phyloP scores from a whole-genome alignment of 164 flowering plant genomes.

The Magnolia kwangsiensis region DNA sequence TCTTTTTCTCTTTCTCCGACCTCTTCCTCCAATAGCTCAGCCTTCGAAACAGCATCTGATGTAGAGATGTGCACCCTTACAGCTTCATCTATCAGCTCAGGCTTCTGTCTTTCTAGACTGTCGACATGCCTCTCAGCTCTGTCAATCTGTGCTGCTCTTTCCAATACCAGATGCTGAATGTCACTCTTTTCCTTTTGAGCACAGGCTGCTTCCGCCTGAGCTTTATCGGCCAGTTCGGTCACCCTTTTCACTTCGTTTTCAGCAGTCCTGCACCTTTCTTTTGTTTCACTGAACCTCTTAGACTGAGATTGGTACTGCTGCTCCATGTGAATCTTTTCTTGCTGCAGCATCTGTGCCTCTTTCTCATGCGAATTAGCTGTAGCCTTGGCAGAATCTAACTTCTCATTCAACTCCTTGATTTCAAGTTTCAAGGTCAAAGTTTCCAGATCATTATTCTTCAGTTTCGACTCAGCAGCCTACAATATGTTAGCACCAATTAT shows the following conservation, averaged over 20 bases:
- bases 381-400: slow-evolving; percentile 53
- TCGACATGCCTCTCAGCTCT: slow-evolving; percentile 72
- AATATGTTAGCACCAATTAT: slow-evolving; percentile 1
- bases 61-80: slow-evolving; percentile 49
- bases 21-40: slow-evolving; percentile 56
- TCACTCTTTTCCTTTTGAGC: slow-evolving; percentile 69
- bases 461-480: slow-evolving; percentile 84
- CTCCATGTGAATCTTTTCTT: slow-evolving; percentile 70
- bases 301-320: slow-evolving; percentile 67
- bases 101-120: slow-evolving; percentile 54
- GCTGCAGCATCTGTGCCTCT: slow-evolving; percentile 65
- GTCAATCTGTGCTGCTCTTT: slow-evolving; percentile 68
- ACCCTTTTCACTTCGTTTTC: slow-evolving; percentile 80
- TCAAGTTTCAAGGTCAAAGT: slow-evolving; percentile 49
- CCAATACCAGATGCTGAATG: slow-evolving; percentile 67
- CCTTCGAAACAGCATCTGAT: slow-evolving; percentile 62
- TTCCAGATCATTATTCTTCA: slow-evolving; percentile 63
- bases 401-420: slow-evolving; percentile 57
- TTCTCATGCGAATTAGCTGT: slow-evolving; percentile 69
- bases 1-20: slow-evolving; percentile 85
- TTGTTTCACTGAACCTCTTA: slow-evolving; percentile 68
- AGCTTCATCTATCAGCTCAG: slow-evolving; percentile 45
- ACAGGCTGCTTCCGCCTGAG: slow-evolving; percentile 59
- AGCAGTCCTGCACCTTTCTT: slow-evolving; percentile 72
- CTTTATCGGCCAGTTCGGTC: slow-evolving; percentile 74